Conservation (phyloP, 2,329 filamentous ascomycete species). For the Kalmusia sp. region DNA sequence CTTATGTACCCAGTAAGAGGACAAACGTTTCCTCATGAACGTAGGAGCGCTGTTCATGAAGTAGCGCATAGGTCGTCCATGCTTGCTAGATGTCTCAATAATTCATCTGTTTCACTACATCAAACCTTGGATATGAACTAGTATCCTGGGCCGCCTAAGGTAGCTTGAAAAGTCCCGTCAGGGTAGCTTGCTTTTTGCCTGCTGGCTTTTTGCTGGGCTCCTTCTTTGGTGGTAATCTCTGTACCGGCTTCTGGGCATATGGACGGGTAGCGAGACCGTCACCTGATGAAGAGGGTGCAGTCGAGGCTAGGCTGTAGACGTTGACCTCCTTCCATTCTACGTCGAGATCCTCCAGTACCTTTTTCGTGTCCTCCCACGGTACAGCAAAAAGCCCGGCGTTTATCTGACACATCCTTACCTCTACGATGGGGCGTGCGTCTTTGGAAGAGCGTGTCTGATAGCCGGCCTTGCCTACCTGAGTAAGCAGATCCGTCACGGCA, state of each 20-base stretch:
- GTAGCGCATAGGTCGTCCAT: no score
- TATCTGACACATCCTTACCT: conserved; percentile 61
- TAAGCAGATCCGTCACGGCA: conserved; percentile 58
- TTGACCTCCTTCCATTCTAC: conserved; percentile 29
- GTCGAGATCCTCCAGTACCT: conserved; percentile 46
- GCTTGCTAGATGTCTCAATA: no score
- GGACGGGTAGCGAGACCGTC: background rate
- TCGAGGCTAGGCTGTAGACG: conserved; percentile 32
- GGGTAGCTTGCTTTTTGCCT: no score
- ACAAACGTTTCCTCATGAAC: no score
- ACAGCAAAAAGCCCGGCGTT: conserved; percentile 66
- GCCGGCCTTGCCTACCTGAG: conserved; percentile 46
- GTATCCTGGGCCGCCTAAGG: no score
- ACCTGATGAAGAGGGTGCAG: background rate
- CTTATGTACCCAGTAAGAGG: no score
- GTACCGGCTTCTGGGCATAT: background rate
- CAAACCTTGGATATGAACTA: no score
- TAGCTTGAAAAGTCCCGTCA: no score
- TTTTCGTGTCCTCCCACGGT: conserved; percentile 59
- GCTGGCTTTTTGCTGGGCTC: background rate
- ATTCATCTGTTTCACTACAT: no score
- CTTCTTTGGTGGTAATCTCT: background rate
- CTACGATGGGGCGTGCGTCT: conserved; percentile 6
- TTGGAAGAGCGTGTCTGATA: conserved; percentile 9
- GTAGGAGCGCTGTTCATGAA: no score